These are phyloP conservation scores for Pythium volutum DNA, from an alignment of 352 stramenopile genomes.

Conservation along the genomic window DNA sequence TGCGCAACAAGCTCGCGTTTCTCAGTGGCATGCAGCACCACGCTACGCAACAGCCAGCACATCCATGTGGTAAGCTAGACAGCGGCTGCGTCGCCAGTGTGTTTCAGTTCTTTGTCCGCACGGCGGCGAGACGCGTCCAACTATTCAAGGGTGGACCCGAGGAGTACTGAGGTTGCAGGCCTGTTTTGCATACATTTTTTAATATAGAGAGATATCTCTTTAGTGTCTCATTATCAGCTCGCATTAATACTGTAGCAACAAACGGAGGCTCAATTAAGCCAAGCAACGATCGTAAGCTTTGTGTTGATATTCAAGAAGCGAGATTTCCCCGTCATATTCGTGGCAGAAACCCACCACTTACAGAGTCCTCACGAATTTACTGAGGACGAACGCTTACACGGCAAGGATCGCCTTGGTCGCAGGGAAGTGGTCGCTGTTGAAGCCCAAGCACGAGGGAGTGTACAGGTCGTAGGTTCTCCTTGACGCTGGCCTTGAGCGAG, in stretches of 20 bases:
- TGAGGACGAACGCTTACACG: conserved; percentile 1
- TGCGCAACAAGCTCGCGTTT: not conserved
- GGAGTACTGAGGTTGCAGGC: not conserved
- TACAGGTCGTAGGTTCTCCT: conserved; percentile 46
- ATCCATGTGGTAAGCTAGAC: not conserved
- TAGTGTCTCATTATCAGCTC: no score
- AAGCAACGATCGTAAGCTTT: no score
- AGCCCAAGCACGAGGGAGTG: conserved; percentile 44
- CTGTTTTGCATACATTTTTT: not conserved
- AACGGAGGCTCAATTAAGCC: no score
- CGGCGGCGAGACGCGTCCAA: not conserved
- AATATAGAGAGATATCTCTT: no score
- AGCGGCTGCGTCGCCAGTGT: not conserved
- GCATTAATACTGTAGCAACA: no score
- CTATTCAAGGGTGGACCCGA: not conserved
- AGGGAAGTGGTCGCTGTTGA: conserved; percentile 63
- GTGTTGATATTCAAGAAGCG: no score
- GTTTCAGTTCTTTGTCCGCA: not conserved
- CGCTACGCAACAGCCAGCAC: not conserved
- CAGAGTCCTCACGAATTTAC: no score
- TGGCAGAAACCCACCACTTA: no score
- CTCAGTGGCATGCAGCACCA: not conserved
- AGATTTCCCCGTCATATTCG: no score
- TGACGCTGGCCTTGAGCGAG: conserved; percentile 37
- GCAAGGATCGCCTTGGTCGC: conserved; percentile 25